A percentile compares a stretch with the other conserved stretches of the same genome.
Conservation (phyloP, 805 yeast species). For the Pichia rugopelliculosa region DNA sequence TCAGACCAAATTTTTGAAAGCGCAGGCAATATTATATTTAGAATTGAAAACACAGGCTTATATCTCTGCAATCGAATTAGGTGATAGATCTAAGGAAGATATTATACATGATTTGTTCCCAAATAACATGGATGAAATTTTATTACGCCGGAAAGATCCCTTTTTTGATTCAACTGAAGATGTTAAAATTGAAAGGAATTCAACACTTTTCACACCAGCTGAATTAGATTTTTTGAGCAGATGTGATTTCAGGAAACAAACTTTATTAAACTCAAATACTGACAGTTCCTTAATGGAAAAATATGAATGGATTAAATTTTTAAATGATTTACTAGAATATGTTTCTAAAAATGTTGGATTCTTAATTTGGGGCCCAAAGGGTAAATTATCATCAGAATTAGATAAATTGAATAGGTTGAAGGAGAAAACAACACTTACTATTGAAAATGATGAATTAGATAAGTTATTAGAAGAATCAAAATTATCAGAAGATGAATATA, state of each 20-base stretch:
- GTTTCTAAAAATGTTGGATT: constrained; percentile 67
- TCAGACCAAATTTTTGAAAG: constrained; percentile 49
- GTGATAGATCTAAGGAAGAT: constrained; percentile 54
- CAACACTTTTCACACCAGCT: constrained; percentile 51
- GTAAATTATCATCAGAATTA: constrained; percentile 25
- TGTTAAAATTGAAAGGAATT: constrained; percentile 21
- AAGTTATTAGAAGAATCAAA: background rate
- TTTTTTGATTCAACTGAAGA: constrained; percentile 13
- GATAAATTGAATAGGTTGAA: constrained; percentile 6
- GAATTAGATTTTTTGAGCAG: constrained; percentile 74
- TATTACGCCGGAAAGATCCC: constrained; percentile 34
- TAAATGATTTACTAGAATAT: constrained; percentile 72
- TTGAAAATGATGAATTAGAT: constrained; percentile 6
- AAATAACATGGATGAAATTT: constrained; percentile 43
- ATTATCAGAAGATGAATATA: background rate
- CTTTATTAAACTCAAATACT: constrained; percentile 40
- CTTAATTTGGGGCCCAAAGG: constrained; percentile 56
- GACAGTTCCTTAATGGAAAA: constrained; percentile 53
- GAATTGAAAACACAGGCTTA: constrained; percentile 95
- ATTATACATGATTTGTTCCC: constrained; percentile 76
- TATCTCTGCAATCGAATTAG: constrained; percentile 73
- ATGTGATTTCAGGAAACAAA: constrained; percentile 64
- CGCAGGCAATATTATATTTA: constrained; percentile 70
- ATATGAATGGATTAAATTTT: constrained; percentile 81
- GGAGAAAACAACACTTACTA: constrained; percentile 3